phyloP scores from a whole-genome alignment of 768 basidiomycete genomes.

The Kwoniella pini region DNA sequence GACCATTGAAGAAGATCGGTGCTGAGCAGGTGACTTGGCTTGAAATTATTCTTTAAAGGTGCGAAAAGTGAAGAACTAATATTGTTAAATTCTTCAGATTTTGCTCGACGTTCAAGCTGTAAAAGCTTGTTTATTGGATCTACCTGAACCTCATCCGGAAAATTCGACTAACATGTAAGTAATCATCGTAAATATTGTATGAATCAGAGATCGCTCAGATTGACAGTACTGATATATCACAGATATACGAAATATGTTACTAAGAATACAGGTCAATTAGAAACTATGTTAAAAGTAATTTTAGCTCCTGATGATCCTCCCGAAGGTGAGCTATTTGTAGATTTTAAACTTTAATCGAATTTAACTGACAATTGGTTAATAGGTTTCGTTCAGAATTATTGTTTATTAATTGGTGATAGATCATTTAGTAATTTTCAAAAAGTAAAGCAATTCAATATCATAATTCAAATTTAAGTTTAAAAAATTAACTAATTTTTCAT shows the following conservation, averaged over 20 bases:
- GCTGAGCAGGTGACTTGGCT: slow-evolving; percentile 76
- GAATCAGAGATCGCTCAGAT: too few relatives aligned
- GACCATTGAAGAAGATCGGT: slow-evolving; percentile 87
- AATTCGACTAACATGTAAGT: slow-evolving; percentile 48
- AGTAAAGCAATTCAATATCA: too few relatives aligned
- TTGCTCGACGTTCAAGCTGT: slow-evolving; percentile 86
- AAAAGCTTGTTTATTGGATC: slow-evolving; percentile 75
- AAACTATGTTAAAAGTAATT: slow-evolving; percentile 92
- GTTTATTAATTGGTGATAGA: slow-evolving; percentile 86
- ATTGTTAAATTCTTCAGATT: too few relatives aligned
- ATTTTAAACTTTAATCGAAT: not conserved
- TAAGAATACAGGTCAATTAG: slow-evolving; percentile 77
- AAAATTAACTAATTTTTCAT: too few relatives aligned
- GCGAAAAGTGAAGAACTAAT: not conserved
- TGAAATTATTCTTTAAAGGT: too few relatives aligned
- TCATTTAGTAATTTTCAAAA: slow-evolving; percentile 99
- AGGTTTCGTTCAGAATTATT: slow-evolving; percentile 91
- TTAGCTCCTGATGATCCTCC: slow-evolving; percentile 89
- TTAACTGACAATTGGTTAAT: not conserved
- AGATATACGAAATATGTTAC: slow-evolving; percentile 81
- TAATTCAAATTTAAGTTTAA: too few relatives aligned
- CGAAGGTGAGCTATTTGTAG: slow-evolving; percentile 59
- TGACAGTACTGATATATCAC: not conserved
- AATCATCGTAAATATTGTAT: too few relatives aligned
- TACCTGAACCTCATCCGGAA: slow-evolving; percentile 65